Conservation (phyloP, 2,329 filamentous ascomycete species). For the Hymenoscyphus linearis region DNA sequence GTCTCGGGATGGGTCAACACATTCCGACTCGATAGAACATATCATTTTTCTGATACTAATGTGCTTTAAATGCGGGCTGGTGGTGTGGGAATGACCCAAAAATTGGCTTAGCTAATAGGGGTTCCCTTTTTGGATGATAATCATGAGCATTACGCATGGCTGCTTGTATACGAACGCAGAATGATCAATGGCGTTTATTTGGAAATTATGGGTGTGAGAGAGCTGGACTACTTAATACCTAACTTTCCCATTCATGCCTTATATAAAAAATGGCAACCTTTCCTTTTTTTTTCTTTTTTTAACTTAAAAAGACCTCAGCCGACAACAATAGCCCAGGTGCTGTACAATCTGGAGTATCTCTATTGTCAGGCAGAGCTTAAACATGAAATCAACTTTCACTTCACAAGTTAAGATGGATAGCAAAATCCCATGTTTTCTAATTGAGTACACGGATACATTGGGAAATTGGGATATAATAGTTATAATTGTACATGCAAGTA, state of each 20-base stretch:
- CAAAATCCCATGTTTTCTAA: no score
- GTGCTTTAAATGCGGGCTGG: not conserved
- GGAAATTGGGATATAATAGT: no score
- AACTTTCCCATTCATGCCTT: not conserved
- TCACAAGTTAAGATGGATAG: no score
- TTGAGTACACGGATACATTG: no score
- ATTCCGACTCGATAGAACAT: constrained; percentile 11
- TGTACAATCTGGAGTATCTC: not conserved
- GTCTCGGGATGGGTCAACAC: constrained; percentile 33
- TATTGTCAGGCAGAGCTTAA: not conserved
- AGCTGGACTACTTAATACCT: constrained; percentile 1
- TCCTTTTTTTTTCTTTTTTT: not conserved
- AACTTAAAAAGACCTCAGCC: not conserved
- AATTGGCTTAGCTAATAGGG: not conserved
- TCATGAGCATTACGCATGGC: not conserved
- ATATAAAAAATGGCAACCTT: not conserved
- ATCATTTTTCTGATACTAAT: not conserved
- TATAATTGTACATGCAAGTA: not conserved
- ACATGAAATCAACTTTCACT: no score
- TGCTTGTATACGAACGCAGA: constrained; percentile 1
- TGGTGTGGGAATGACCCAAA: not conserved
- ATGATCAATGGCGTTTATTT: not conserved
- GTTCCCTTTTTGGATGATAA: not conserved
- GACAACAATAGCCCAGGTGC: no score
- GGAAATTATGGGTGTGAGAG: not conserved